These are phyloP conservation scores for Leptographium galeiforme DNA, from an alignment of 2,329 filamentous ascomycete species.

Conservation along the genomic window DNA sequence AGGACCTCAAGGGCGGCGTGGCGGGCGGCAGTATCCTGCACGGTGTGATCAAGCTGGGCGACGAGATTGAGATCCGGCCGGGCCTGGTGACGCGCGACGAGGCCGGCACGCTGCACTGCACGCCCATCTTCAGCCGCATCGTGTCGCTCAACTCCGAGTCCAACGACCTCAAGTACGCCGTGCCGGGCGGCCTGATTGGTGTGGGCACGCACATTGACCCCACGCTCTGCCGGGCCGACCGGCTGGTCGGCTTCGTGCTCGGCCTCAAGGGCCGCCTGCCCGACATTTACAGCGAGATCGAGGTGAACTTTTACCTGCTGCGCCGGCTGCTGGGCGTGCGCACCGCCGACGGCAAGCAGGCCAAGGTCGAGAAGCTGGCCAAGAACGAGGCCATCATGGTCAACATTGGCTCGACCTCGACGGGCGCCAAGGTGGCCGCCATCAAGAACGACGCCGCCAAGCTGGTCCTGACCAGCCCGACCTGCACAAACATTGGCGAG, in stretches of 20 bases:
- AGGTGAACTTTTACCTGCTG: constrained; percentile 98
- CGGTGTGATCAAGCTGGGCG: constrained; percentile 90
- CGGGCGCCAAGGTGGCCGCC: constrained; percentile 90
- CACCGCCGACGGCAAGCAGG: constrained; percentile 96
- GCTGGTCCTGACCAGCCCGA: constrained; percentile 80
- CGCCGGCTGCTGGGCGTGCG: constrained; percentile 90
- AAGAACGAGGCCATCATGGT: constrained; percentile 99
- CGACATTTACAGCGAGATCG: constrained; percentile 94
- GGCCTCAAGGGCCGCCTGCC: constrained; percentile 87
- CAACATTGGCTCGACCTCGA: constrained; percentile 96
- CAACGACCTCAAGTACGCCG: constrained; percentile 97
- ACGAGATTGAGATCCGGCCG: constrained; percentile 98
- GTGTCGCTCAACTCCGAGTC: constrained; percentile 93
- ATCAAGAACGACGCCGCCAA: constrained; percentile 98
- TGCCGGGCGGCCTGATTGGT: constrained; percentile 94
- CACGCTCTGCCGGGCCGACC: constrained; percentile 95
- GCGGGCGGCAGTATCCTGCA: constrained; percentile 94
- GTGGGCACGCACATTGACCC: constrained; percentile 96
- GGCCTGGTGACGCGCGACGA: constrained; percentile 95
- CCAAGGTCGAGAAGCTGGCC: constrained; percentile 93
- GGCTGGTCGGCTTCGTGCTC: constrained; percentile 94
- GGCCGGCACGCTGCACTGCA: constrained; percentile 87
- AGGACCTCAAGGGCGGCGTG: constrained; percentile 96
- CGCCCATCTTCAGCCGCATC: constrained; percentile 90
- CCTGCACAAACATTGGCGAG: constrained; percentile 94